Evolutionary conservation across 179 eudicot genomes (phyloP).

Genomic region (Heliamphora pulchella): DNA sequence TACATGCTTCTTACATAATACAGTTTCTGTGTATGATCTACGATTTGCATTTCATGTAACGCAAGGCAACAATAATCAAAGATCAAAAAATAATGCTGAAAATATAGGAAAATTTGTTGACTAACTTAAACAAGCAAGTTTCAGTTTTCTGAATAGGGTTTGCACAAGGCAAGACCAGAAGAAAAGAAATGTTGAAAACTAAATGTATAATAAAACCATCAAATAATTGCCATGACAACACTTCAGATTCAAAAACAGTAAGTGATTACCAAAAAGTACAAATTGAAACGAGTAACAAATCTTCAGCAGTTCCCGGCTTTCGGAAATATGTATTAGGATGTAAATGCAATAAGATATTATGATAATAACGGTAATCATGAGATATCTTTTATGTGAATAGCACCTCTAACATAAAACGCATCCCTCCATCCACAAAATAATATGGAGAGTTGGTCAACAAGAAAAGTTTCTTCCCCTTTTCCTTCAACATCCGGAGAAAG

Average conservation of each 20-base stretch:
- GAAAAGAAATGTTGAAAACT: background rate
- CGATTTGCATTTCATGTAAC: slow-evolving; percentile 8
- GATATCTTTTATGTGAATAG: slow-evolving; percentile 6
- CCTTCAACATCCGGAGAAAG: slow-evolving; percentile 77
- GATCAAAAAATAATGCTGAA: background rate
- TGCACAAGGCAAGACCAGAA: background rate
- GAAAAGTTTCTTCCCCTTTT: slow-evolving; percentile 91
- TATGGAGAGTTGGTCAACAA: slow-evolving; percentile 94
- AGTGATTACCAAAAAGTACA: background rate
- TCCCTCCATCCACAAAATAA: slow-evolving; percentile 97
- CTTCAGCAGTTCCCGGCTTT: slow-evolving; percentile 3
- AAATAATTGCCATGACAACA: background rate
- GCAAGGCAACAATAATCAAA: background rate
- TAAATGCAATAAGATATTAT: slow-evolving; percentile 8
- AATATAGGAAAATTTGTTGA: background rate
- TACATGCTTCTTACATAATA: background rate
- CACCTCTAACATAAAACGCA: slow-evolving; percentile 95
- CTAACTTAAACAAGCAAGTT: background rate
- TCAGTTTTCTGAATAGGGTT: background rate
- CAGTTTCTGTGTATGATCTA: background rate
- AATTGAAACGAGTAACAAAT: background rate
- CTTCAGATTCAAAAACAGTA: background rate
- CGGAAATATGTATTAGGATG: slow-evolving; percentile 4
- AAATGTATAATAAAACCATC: background rate
- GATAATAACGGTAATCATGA: background rate